These are phyloP conservation scores for Lentinula edodes DNA, from an alignment of 768 basidiomycete genomes.

Conservation along the genomic window DNA sequence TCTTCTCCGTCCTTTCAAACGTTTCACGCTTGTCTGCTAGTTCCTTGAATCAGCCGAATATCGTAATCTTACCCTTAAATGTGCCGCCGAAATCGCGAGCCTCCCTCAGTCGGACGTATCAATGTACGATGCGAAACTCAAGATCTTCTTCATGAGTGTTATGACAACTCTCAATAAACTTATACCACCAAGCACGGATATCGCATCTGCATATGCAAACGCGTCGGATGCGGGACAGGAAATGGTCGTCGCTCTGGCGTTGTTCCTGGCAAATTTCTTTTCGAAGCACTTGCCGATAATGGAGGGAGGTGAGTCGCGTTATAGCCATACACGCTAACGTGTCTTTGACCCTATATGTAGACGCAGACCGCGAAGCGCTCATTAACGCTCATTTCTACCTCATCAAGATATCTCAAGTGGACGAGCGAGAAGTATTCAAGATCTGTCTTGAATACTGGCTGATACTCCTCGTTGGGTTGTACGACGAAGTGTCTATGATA, in stretches of 20 bases:
- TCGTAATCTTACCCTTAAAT: conserved; percentile 72
- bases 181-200: conserved; percentile 68
- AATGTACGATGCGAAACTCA: conserved; percentile 72
- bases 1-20: background rate
- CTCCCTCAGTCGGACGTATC: conserved; percentile 21
- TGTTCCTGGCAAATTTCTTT: conserved; percentile 54
- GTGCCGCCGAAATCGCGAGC: conserved; percentile 59
- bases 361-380: conserved; percentile 58
- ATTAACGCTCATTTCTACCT: conserved; percentile 76
- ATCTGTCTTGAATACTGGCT: conserved; percentile 79
- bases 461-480: conserved; percentile 69
- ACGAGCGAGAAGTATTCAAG: conserved; percentile 80
- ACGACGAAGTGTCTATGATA: conserved; percentile 71
- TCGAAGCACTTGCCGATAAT: conserved; percentile 63
- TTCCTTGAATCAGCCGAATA: conserved; percentile 64
- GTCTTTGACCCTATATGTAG: conserved; percentile 24
- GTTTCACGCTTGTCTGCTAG: background rate
- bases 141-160: conserved; percentile 70
- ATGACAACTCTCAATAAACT: conserved; percentile 73
- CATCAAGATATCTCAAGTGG: conserved; percentile 74
- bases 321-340: background rate
- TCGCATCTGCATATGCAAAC: conserved; percentile 63
- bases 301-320: conserved; percentile 57
- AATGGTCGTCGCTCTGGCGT: conserved; percentile 68
- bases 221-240: conserved; percentile 77